Percentiles rank a stretch among this genome's conserved stretches.
Conservation (phyloP, 495 filamentous ascomycete species). For the Hypoxylon crocopeplum region DNA sequence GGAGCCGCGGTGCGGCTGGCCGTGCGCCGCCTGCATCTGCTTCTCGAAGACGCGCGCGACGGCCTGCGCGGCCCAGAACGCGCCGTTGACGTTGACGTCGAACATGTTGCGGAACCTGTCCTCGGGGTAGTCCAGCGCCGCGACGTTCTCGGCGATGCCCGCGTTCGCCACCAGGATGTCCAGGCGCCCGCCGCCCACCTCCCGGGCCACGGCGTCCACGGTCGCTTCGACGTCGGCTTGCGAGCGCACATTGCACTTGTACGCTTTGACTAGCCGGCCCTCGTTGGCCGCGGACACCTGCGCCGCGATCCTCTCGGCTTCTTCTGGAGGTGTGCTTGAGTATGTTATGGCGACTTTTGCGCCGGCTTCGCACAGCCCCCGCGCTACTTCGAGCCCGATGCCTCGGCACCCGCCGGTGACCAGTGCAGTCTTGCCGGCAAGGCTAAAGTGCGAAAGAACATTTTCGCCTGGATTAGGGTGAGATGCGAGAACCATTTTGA, state of each 20-base stretch:
- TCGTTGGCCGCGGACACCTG: conserved; percentile 26
- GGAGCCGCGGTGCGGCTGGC: conserved; percentile 66
- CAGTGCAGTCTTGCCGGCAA: conserved; percentile 51
- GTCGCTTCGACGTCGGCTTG: conserved; percentile 19
- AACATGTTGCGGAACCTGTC: conserved; percentile 72
- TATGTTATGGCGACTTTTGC: conserved; percentile 50
- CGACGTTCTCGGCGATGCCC: conserved; percentile 68
- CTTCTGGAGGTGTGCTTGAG: conserved; percentile 25
- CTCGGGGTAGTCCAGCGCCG: conserved; percentile 68
- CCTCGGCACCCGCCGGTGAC: conserved; percentile 57
- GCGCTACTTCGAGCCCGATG: conserved; percentile 47
- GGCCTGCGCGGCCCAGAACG: conserved; percentile 73
- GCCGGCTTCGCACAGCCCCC: conserved; percentile 50
- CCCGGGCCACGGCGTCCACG: conserved; percentile 22
- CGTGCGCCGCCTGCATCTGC: conserved; percentile 41
- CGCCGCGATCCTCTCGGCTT: conserved; percentile 30
- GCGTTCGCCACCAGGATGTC: conserved; percentile 58
- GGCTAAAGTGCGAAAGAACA: conserved; percentile 46
- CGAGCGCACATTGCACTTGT: conserved; percentile 36
- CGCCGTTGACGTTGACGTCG: conserved; percentile 74
- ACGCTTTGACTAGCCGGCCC: conserved; percentile 30
- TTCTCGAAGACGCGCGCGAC: conserved; percentile 75
- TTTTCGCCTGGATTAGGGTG: conserved; percentile 35
- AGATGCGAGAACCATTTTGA: conserved; percentile 36
- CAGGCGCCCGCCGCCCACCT: conserved; percentile 30